Evolutionary conservation across 169 alveolate genomes (phyloP), one percentile per base, ranked within the genome.

Genomic region (Eimeria necatrix): DNA sequence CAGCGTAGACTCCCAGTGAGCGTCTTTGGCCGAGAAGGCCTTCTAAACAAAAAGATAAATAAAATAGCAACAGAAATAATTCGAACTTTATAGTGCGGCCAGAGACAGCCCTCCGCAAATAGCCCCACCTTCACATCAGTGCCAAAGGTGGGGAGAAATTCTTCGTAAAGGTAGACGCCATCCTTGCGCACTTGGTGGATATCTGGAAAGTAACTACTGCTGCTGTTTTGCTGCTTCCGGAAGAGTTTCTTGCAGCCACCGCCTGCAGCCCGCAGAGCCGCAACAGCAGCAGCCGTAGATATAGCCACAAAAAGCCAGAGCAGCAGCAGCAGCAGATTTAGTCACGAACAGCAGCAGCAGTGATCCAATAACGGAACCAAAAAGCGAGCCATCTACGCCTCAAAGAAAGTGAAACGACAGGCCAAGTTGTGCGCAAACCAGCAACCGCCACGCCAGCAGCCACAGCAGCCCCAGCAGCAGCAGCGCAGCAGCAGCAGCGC

Each of bases 131-230:
- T 99, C 68, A 99, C 98, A 94, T 99, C 99, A 78, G 99, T 99
- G 22, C 99, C 99, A 95, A 98, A 98, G 0, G 99, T 98, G 60
- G 99, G 98, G 91, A 99, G 95, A 95, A 99, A 99, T 91, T 98
- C 98, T 95, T 98, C 99, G 96, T 99, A 99, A 18, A 99, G 97
- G 96, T 98, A 99, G 32, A 97, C 96, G n/a, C 98, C 99, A 87
- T 98, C 98, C 59, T 97, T 96, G 93, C 99, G 96, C 46, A 99
- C 99, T 86, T 94, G 94, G 83, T 96, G 95, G 24, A 97, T 93
- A 61, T 97, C 97, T 22, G 98, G 97, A 73, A 97, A 97, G 94
- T 97, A 97, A 59, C 88, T 94, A 90, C 98, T 96, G 93, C 98
- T 97, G 85, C 99, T 95, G 96, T 98, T 98, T 46, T 96, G 97